phyloP scores from a whole-genome alignment of 192 early-diverging fungal genomes.

The Backusella australiensis region DNA sequence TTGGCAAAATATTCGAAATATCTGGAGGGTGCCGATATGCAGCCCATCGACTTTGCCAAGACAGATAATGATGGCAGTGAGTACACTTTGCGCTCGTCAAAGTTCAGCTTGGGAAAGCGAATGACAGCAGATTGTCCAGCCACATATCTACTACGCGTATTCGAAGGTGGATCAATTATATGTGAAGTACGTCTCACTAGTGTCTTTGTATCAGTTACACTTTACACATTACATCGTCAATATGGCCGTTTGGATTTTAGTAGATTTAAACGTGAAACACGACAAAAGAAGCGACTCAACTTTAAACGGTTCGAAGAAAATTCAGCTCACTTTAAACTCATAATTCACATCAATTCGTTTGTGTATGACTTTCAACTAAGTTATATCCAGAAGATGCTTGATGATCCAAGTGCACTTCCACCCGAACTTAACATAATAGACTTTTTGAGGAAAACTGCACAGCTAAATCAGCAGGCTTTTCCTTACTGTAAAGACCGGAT shows the following conservation, averaged over 20 bases:
- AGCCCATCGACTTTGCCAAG: slow-evolving; percentile 45
- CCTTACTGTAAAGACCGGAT: slow-evolving; percentile 47
- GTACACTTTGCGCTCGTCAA: slow-evolving; percentile 36
- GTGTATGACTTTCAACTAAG: slow-evolving; percentile 58
- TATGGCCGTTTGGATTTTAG: slow-evolving; percentile 38
- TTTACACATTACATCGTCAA: slow-evolving; percentile 51
- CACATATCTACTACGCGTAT: slow-evolving; percentile 47
- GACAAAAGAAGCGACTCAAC: slow-evolving; percentile 28
- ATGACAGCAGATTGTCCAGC: slow-evolving; percentile 40
- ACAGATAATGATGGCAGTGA: slow-evolving; percentile 23
- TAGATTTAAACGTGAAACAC: slow-evolving; percentile 5
- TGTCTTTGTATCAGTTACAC: slow-evolving; percentile 54
- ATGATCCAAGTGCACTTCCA: slow-evolving; percentile 19
- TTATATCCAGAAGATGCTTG: slow-evolving; percentile 44
- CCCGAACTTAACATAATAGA: slow-evolving; percentile 44
- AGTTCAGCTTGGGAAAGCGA: slow-evolving; percentile 37
- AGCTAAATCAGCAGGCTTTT: slow-evolving; percentile 39
- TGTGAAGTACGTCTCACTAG: slow-evolving; percentile 53
- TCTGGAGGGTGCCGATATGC: slow-evolving; percentile 54
- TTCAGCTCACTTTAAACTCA: slow-evolving; percentile 50
- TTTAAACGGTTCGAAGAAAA: slow-evolving; percentile 51
- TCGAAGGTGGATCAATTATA: slow-evolving; percentile 59
- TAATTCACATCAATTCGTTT: slow-evolving; percentile 59
- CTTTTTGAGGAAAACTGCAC: slow-evolving; percentile 40
- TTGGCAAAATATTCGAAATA: slow-evolving; percentile 50